These are phyloP conservation scores for Neurospora sp. DNA, from an alignment of 2,329 filamentous ascomycete genomes.

Conservation along the genomic window DNA sequence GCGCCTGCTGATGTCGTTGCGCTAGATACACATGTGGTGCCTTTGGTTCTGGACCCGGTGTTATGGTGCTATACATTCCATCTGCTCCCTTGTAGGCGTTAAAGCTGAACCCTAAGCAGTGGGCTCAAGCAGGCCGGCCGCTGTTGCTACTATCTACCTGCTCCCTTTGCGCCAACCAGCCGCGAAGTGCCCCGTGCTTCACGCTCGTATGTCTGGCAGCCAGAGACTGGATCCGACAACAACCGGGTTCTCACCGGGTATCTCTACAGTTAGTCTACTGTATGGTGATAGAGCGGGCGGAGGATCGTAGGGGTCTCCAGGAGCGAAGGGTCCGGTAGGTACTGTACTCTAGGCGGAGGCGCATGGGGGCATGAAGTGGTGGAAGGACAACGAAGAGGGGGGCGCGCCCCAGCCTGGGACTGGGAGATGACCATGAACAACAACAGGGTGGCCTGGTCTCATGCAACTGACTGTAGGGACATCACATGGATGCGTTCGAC, in stretches of 20 bases:
- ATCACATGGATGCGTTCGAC: neutral
- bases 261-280: neutral
- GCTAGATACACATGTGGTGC: neutral
- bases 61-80: neutral
- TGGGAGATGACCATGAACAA: neutral
- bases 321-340: neutral
- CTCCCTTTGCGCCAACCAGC: neutral
- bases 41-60: neutral
- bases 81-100: neutral
- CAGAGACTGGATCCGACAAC: neutral
- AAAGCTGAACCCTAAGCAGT: neutral
- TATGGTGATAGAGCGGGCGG: neutral
- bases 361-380: neutral
- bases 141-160: neutral
- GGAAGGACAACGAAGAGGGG: neutral
- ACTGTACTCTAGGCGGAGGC: neutral
- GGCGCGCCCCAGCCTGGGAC: neutral
- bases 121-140: neutral
- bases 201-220: neutral
- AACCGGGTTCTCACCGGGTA: neutral
- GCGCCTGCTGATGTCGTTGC: neutral
- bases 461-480: neutral
- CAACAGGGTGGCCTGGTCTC: neutral
- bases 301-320: neutral
- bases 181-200: neutral